These are phyloP conservation scores for Pythium guiyangense DNA, from an alignment of 352 stramenopile species.

Conservation along the genomic window DNA sequence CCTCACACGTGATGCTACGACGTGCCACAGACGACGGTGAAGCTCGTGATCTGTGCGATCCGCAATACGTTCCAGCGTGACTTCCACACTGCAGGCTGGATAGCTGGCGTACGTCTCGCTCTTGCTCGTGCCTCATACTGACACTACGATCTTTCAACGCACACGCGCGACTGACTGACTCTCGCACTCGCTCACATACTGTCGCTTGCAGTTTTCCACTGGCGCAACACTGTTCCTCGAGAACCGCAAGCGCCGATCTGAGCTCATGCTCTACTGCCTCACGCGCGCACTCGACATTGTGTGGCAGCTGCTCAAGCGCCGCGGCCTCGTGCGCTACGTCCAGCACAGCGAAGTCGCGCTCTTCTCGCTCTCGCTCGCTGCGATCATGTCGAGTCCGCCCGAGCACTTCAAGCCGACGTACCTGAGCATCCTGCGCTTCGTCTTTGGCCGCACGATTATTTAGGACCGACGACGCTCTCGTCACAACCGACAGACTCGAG, in stretches of 20 bases:
- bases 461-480: conserved; percentile 17
- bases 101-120: conserved; percentile 43
- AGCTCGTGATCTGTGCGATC: conserved; percentile 65
- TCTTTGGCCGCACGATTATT: conserved; percentile 79
- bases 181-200: background rate
- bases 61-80: conserved; percentile 74
- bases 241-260: conserved; percentile 74
- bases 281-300: conserved; percentile 73
- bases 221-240: conserved; percentile 70
- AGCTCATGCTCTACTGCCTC: conserved; percentile 84
- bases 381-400: conserved; percentile 79
- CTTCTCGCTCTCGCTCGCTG: conserved; percentile 81
- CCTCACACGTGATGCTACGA: background rate
- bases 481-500: too few species aligned
- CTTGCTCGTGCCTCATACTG: background rate
- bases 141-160: too few species aligned
- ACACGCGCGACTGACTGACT: too few species aligned
- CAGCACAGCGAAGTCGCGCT: conserved; percentile 72
- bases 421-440: conserved; percentile 70
- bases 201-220: conserved; percentile 37
- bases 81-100: conserved; percentile 32
- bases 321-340: conserved; percentile 65
- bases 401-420: conserved; percentile 86
- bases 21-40: conserved; percentile 45
- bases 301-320: conserved; percentile 72